These are phyloP conservation scores for Leishmania aethiopica DNA, from an alignment of 208 protist species.

Conservation along the genomic window DNA sequence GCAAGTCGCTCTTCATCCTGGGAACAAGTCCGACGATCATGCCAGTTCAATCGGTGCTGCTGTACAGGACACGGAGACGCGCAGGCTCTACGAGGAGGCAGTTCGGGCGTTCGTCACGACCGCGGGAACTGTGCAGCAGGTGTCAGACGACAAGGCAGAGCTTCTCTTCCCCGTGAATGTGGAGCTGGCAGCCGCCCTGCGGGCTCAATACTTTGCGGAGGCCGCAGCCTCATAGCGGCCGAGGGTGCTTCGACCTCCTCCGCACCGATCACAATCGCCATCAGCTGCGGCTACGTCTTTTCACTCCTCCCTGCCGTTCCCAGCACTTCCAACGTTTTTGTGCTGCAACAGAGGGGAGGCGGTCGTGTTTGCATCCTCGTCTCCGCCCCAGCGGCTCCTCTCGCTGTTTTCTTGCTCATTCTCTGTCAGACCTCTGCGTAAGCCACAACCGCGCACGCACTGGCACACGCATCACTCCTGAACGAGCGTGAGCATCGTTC, in stretches of 20 bases:
- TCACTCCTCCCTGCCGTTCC: no score
- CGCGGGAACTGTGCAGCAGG: neutral
- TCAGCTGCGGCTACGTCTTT: neutral
- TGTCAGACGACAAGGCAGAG: conserved; percentile 9
- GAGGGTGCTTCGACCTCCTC: neutral
- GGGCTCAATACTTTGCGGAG: conserved; percentile 26
- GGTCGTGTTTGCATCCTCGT: neutral
- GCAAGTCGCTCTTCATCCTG: conserved; percentile 64
- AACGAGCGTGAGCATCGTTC: neutral
- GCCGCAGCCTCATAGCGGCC: neutral
- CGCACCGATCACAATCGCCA: neutral
- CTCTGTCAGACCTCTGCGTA: neutral
- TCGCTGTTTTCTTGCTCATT: neutral
- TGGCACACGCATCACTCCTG: neutral
- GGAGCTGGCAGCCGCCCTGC: conserved; percentile 10
- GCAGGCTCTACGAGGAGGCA: conserved; percentile 37
- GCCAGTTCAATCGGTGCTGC: conserved; percentile 59
- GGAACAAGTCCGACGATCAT: conserved; percentile 78
- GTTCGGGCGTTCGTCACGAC: conserved; percentile 18
- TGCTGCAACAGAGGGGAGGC: neutral
- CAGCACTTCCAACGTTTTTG: neutral
- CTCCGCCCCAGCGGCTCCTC: neutral
- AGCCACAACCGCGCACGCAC: neutral
- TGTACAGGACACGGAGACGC: conserved; percentile 58
- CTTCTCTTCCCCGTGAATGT: conserved; percentile 10